Conservation (phyloP, 2,329 filamentous ascomycete species). For the Paecilomyces sp. region DNA sequence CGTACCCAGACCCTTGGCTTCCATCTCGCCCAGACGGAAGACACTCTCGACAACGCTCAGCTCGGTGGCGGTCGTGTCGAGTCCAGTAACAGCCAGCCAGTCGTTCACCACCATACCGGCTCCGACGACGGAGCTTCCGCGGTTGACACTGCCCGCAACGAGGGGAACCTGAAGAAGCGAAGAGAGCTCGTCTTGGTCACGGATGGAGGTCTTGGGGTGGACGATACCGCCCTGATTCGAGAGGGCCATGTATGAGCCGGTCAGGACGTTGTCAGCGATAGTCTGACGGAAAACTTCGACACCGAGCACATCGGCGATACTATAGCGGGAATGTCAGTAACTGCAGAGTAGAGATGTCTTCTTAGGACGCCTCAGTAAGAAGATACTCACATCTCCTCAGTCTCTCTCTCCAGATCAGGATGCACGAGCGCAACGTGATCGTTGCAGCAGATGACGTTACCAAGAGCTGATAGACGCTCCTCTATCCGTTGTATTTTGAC, state of each 20-base stretch:
- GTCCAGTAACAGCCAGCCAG: constrained; percentile 89
- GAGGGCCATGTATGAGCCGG: constrained; percentile 92
- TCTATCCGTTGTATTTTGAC: constrained; percentile 97
- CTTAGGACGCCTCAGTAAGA: neutral
- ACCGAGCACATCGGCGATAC: constrained; percentile 74
- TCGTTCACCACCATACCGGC: constrained; percentile 96
- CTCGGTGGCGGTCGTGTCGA: constrained; percentile 96
- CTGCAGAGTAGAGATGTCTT: neutral
- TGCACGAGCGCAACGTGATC: constrained; percentile 96
- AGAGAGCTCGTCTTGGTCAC: constrained; percentile 95
- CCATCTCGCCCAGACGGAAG: constrained; percentile 85
- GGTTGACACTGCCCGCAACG: constrained; percentile 88
- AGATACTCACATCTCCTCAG: constrained; percentile 69
- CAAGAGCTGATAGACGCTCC: constrained; percentile 88
- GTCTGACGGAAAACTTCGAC: constrained; percentile 68
- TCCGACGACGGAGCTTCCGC: constrained; percentile 89
- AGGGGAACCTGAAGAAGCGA: constrained; percentile 91
- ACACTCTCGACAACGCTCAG: constrained; percentile 93
- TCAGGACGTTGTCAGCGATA: constrained; percentile 92
- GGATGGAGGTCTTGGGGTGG: constrained; percentile 92
- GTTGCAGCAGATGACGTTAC: constrained; percentile 94
- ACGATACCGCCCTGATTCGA: constrained; percentile 96
- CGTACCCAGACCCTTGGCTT: constrained; percentile 53
- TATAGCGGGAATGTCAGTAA: constrained; percentile 8
- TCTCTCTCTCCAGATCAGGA: constrained; percentile 93